Base-by-base conservation (phyloP, 441 rosid genomes). In the Adansonia grandidieri region DNA sequence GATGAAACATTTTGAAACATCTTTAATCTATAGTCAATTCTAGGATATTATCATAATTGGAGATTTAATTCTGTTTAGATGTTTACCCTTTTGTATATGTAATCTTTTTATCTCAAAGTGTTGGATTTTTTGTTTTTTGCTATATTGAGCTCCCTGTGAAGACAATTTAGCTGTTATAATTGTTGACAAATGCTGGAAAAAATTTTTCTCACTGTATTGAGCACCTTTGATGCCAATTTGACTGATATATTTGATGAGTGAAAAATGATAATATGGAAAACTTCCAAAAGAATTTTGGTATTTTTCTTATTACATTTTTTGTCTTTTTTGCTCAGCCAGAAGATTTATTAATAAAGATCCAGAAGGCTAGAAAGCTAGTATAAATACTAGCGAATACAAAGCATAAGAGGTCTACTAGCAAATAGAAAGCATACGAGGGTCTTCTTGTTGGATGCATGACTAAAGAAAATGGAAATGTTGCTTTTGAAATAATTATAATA, bases 391-490 rank as follows among this genome's bases (percentile, higher is more conserved):
- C 15, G 19, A 62, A 44, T 44, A 44, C 47, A 44, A 44, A 44
- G 47, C 47, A 44, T 44, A 44, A 44, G 47, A 44, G 47, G 47
- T 44, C 47, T 44, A 44, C 47, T 44, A 44, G 47, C 9, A 7
- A 62, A 62, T 62, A 62, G 42, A 13, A 28, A 28, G 7, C 19
- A 63, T 32, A 32, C 2, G 17, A 63, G 67, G 22, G 28, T n/a
- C 15, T 14, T n/a, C 45, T 51, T 14, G 20, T 71, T 4, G 60
- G 48, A 53, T 32, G 63, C 74, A 24, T 53, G 24, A 28, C 24
- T 54, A 56, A 32, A 71, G 61, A 28, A 24, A 71, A 71, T 11
- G 24, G 20, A n/a, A 71, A 9, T 71, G 28, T 54, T 53, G 48
- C 17, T 32, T 71, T 53, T 2, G 48, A 53, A 71, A 71, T 11